Evolutionary conservation across 805 yeast species (phyloP), one percentile per base, ranked within the genome.

Genomic region (Grigorovia jiainica): DNA sequence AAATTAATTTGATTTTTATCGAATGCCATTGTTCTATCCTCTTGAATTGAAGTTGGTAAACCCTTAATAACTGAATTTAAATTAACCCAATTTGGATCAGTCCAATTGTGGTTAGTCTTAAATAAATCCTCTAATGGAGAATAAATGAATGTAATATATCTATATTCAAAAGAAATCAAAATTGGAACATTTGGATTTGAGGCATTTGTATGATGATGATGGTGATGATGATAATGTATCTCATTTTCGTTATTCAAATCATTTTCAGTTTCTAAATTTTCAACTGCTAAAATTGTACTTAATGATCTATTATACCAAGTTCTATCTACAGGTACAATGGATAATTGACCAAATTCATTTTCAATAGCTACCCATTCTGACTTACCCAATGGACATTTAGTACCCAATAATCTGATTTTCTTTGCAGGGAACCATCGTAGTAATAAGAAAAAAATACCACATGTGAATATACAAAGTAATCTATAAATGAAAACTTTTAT

Each of bases 301-400:
- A 90, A 55, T 9, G 85, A 71, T 51, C 84, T 76, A 52, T 82
- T 79, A 55, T 81, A 85, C 68, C 84, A 72, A 35, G 65, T 63
- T 48, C 81, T 73, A 1, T 66, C 53, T 11, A 92, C 77, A 2
- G 65, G 59, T 4, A 76, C 71, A 16, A 81, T 72, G 30, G 74
- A 70, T 47, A 92, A 70, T 52, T 87, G 95, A 16, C 97, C 97
- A 68, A 77, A 82, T 58, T 89, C 97, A 51, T 87, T 94, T 63
- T 92, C 99, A 19, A 92, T 72, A 15, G 87, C 95, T 13, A 89
- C 82, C 92, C 96, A 86, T 53, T 87, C 95, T 25, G 96, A 82
- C 47, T 73, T 72, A 1, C 87, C 96, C 46, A 92, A 66, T 0
- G 94, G 82, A 4, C 75, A 70, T 23, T 70, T 67, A 16, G 64